These are phyloP conservation scores for Sophora flavescens DNA, from an alignment of 306 rosid genomes.

Conservation along the genomic window DNA sequence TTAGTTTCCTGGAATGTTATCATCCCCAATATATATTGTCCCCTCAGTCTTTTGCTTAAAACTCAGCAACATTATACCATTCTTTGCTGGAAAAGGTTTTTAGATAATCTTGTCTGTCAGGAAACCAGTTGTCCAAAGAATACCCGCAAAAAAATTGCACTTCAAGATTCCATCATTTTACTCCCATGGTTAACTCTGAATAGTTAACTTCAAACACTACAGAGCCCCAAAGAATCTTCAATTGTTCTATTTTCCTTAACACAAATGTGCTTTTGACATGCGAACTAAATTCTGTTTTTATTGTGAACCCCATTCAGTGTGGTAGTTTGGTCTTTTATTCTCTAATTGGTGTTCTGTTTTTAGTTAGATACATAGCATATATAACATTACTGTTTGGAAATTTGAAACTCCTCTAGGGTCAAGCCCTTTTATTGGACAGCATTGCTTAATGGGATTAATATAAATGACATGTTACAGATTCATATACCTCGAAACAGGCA, in stretches of 20 bases:
- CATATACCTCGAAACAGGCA: too few relatives aligned
- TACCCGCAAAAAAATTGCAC: background rate
- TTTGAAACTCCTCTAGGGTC: too few relatives aligned
- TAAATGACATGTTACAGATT: too few relatives aligned
- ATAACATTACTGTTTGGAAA: too few relatives aligned
- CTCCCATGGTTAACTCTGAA: background rate
- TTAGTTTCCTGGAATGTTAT: background rate
- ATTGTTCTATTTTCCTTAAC: too few relatives aligned
- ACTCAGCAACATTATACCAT: background rate
- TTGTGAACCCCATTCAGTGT: background rate
- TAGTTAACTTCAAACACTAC: background rate
- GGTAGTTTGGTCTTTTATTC: background rate
- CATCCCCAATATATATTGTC: background rate
- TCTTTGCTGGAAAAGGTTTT: background rate
- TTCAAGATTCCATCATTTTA: background rate
- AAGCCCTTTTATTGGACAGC: too few relatives aligned
- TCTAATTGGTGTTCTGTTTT: background rate
- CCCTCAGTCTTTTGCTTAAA: background rate
- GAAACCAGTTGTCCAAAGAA: too few relatives aligned
- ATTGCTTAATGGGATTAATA: too few relatives aligned
- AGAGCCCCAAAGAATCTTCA: too few relatives aligned
- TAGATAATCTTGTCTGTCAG: background rate
- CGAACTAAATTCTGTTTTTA: too few relatives aligned
- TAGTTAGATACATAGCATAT: background rate
- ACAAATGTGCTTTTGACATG: too few relatives aligned